Base-by-base conservation (phyloP, 2,329 filamentous ascomycete genomes). In the Fusarium sp. region DNA sequence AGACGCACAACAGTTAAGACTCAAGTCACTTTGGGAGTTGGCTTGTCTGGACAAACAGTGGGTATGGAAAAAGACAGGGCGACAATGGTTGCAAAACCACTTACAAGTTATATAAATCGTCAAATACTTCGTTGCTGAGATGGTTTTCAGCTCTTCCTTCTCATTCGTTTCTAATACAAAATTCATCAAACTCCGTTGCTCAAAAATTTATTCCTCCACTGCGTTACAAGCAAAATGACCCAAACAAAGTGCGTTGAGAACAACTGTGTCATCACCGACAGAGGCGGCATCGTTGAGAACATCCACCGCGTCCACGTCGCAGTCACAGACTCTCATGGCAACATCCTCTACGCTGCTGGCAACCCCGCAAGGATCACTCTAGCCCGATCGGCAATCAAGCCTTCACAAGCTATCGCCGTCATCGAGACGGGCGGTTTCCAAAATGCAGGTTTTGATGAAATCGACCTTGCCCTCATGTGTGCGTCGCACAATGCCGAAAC, bases 81-180 rank as follows among this genome's bases (percentile, higher is more conserved):
- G 11, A 7, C 42, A 21, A 27, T 4, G 4, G 42, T 3, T 45
- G 5, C 18, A 10, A 45, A 45, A 15, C 5, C 23, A 27, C 23
- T 45, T 27, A 45, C 2, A 45, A 45, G 42, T 14, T 27, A 45
- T 45, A 45, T 45, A 45, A 27, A 10, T 27, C 42, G 5, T 27
- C 11, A 15, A 10, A 27, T 15, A 10, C 5, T 2, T 25, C 23
- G 2, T 25, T 25, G 11, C 10, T 25, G n/a, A 1, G 0, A 19
- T 44, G 10, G 4, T 12, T 23, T 16, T 23, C 39, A 42, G 8
- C 5, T n/a, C 9, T 10, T 4, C 11, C 2, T 44, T 21, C 23
- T 45, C 8, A 10, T 45, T 27, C 1, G 27, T 27, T 15, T 27
- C 42, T 3, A 21, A 27, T 15, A 15, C 8, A 25, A 9, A 7